Conservation (phyloP, 805 yeast species). For the Maudiozyma saulgeensis region DNA sequence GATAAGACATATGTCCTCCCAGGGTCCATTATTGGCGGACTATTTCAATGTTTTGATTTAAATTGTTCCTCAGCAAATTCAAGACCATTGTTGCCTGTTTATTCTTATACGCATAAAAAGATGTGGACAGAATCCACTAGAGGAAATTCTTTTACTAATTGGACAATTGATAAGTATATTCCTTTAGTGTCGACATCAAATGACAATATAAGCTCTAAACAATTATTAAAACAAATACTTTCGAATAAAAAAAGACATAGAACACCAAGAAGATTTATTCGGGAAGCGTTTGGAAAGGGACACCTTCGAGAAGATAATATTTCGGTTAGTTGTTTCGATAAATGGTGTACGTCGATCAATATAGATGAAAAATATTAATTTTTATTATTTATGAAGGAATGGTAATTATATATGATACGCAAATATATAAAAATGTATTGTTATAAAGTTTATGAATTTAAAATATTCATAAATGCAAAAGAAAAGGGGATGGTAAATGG, state of each 20-base stretch:
- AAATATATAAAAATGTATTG: neutral
- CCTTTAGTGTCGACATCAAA: constrained; percentile 52
- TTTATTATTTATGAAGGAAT: neutral
- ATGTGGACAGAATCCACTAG: constrained; percentile 36
- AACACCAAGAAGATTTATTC: too few species aligned
- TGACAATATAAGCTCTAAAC: neutral
- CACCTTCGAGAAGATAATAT: too few species aligned
- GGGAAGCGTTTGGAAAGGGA: too few species aligned
- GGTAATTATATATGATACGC: neutral
- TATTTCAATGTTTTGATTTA: constrained; percentile 39
- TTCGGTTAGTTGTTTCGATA: too few species aligned
- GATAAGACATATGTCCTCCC: constrained; percentile 43
- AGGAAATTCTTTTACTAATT: constrained; percentile 14
- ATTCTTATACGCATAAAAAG: constrained; percentile 45
- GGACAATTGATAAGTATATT: constrained; percentile 35
- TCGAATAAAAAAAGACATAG: neutral
- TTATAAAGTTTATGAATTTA: neutral
- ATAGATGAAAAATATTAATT: neutral
- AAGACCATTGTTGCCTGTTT: constrained; percentile 44
- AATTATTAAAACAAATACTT: neutral
- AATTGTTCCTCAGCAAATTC: constrained; percentile 31
- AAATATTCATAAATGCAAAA: neutral
- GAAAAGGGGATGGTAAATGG: neutral
- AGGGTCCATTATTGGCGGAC: constrained; percentile 52
- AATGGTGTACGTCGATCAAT: neutral